Conservation (phyloP, 305 asterid species). For the Nicotiana rustica region DNA sequence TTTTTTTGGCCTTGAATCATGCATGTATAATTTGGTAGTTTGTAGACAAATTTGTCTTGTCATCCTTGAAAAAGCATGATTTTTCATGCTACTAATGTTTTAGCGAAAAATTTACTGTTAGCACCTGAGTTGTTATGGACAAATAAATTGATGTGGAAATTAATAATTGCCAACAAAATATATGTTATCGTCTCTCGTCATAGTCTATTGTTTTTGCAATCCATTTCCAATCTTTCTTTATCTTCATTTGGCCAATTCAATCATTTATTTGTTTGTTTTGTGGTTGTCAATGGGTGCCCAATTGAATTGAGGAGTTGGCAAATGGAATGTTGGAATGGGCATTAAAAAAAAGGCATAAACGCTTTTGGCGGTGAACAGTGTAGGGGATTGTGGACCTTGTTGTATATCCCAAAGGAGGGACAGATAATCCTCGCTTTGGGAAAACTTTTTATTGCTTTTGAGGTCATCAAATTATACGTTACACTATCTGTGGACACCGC, state of each 20-base stretch:
- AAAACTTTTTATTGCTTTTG: background rate
- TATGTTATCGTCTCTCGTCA: background rate
- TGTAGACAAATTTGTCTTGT: background rate
- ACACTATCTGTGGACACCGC: background rate
- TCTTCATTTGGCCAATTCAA: background rate
- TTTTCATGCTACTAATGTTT: background rate
- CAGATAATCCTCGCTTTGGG: constrained; percentile 22
- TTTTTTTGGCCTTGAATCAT: background rate
- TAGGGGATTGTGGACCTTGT: constrained; percentile 35
- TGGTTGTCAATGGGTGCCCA: background rate
- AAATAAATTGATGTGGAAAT: background rate
- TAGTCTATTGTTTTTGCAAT: background rate
- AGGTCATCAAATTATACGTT: constrained; percentile 8
- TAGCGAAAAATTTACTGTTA: background rate
- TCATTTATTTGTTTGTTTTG: background rate
- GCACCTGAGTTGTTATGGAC: background rate
- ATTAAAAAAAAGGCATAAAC: background rate
- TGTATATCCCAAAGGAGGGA: constrained; percentile 29
- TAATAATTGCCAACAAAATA: background rate
- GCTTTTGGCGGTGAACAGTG: background rate
- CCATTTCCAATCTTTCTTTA: background rate
- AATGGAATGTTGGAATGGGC: constrained; percentile 14
- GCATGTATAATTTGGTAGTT: background rate
- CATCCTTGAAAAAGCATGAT: background rate
- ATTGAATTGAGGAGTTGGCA: background rate